Conservation (phyloP, 768 basidiomycete genomes). For the Rhodocollybia butyracea region DNA sequence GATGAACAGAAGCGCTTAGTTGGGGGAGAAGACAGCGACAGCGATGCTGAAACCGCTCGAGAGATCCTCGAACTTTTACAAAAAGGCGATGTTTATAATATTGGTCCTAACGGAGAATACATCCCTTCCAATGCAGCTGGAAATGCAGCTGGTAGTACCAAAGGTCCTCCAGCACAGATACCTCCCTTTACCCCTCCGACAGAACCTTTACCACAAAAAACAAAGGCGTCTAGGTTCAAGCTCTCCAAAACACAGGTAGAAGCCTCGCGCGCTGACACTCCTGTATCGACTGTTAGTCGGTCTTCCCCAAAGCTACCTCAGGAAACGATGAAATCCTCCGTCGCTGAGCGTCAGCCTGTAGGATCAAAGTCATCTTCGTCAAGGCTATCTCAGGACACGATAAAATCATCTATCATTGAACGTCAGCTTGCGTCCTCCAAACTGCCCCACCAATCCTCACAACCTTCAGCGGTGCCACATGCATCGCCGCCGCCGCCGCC, state of each 20-base stretch:
- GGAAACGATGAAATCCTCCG: constrained; percentile 4
- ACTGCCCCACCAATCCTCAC: not conserved
- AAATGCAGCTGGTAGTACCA: not conserved
- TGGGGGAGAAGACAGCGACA: constrained; percentile 48
- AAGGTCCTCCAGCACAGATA: not conserved
- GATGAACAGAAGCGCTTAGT: constrained; percentile 46
- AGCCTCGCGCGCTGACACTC: constrained; percentile 19
- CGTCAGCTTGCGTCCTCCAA: constrained; percentile 12
- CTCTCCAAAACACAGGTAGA: constrained; percentile 27
- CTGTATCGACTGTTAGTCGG: constrained; percentile 22
- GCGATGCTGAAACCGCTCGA: constrained; percentile 42
- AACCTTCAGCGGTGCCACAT: not conserved
- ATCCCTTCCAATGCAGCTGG: constrained; percentile 21
- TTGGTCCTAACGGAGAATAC: constrained; percentile 36
- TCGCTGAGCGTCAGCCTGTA: constrained; percentile 20
- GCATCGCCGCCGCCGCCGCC: not conserved
- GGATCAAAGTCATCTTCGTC: too few relatives aligned
- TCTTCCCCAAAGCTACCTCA: constrained; percentile 31
- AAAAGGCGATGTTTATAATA: constrained; percentile 50
- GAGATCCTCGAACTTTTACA: constrained; percentile 50
- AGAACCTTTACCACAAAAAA: constrained; percentile 27
- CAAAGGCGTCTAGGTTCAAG: constrained; percentile 50
- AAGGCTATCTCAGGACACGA: too few relatives aligned
- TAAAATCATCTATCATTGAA: too few relatives aligned
- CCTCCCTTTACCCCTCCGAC: constrained; percentile 9